Evolutionary conservation across 352 stramenopile genomes (phyloP).

Genomic region (Pythium diclinum): DNA sequence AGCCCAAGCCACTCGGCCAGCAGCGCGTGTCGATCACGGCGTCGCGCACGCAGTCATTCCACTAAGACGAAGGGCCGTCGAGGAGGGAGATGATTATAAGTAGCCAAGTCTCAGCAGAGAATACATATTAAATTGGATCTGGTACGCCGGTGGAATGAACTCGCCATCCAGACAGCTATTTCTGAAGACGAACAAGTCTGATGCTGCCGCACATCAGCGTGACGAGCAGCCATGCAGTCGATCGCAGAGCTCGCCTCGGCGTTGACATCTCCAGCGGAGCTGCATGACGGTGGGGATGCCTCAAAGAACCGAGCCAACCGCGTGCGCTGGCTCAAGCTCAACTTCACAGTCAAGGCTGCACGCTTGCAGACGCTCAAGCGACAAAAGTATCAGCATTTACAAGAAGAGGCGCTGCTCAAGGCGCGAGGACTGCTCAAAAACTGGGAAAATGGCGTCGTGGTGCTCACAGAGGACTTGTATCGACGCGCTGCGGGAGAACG

Average conservation of each 20-base stretch:
- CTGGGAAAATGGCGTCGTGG: constrained; percentile 57
- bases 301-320: constrained; percentile 17
- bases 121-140: not conserved
- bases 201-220: not conserved
- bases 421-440: constrained; percentile 59
- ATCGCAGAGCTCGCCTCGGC: constrained; percentile 4
- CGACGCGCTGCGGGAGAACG: constrained; percentile 38
- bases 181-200: not conserved
- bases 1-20: constrained; percentile 10
- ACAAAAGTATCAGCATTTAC: constrained; percentile 72
- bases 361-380: constrained; percentile 57
- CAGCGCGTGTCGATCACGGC: constrained; percentile 19
- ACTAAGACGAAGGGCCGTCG: not conserved
- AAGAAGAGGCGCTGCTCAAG: constrained; percentile 61
- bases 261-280: constrained; percentile 8
- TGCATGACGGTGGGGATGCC: constrained; percentile 5
- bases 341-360: constrained; percentile 67
- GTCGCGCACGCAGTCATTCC: constrained; percentile 15
- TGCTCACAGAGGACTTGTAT: constrained; percentile 64
- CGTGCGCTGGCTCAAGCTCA: constrained; percentile 71
- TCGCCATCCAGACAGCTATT: not conserved
- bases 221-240: constrained; percentile 9
- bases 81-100: constrained; percentile 1
- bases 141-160: not conserved
- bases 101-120: not conserved